Percentiles rank a stretch among this genome's conserved stretches.
These are phyloP conservation scores for Pneumocystis oryctolagi DNA, from an alignment of 1,139 yeast genomes.

Conservation along the genomic window DNA sequence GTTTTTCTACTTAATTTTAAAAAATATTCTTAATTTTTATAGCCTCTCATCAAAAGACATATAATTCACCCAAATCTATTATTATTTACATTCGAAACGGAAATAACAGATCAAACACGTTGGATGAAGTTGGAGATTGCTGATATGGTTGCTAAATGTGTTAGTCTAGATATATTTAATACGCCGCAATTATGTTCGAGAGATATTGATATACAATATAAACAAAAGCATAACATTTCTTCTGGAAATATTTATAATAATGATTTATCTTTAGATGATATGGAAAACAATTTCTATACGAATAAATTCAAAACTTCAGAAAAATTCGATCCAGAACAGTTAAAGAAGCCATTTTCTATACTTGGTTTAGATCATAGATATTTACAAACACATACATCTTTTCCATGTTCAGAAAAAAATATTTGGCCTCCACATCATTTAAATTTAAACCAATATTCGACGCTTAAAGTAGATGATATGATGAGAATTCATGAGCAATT, in stretches of 20 bases:
- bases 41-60: slow-evolving; percentile 24
- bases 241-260: not conserved
- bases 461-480: not conserved
- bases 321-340: not conserved
- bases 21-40: not conserved
- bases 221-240: not conserved
- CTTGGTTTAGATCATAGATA: not conserved
- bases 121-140: slow-evolving; percentile 21
- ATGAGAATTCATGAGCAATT: not conserved
- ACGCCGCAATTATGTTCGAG: slow-evolving; percentile 3
- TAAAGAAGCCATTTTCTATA: not conserved
- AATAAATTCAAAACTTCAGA: not conserved
- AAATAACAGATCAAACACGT: slow-evolving; percentile 26
- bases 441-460: not conserved
- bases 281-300: not conserved
- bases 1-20: not conserved
- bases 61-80: slow-evolving; percentile 39
- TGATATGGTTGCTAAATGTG: slow-evolving; percentile 27
- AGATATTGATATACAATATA: not conserved
- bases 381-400: not conserved
- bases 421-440: not conserved
- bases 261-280: not conserved
- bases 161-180: slow-evolving; percentile 19
- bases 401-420: not conserved
- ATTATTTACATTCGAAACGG: slow-evolving; percentile 28